Evolutionary conservation across 306 rosid species (phyloP).

Genomic region (Vicia villosa): DNA sequence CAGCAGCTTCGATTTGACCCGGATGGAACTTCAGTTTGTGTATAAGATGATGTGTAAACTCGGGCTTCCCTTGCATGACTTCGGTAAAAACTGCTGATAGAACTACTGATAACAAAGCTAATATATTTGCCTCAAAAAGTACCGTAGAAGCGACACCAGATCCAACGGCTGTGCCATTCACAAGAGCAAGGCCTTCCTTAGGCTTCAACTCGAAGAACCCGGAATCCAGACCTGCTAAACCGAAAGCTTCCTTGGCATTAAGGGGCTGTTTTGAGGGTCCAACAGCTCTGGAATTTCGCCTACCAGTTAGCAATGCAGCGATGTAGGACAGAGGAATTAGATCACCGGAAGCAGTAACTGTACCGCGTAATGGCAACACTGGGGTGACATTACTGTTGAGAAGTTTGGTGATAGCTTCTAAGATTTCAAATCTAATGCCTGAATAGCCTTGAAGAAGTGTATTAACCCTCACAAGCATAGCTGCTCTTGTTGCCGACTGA

Average conservation of each 20-base stretch:
- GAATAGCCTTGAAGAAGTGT: conserved; percentile 53
- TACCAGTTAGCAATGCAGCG: conserved; percentile 41
- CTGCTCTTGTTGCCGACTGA: conserved; percentile 49
- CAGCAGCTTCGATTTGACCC: conserved; percentile 54
- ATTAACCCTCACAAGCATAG: conserved; percentile 54
- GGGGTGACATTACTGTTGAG: conserved; percentile 51
- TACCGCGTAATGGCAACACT: conserved; percentile 48
- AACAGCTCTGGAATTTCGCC: conserved; percentile 44
- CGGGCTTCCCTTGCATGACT: conserved; percentile 51
- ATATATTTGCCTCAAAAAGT: conserved; percentile 51
- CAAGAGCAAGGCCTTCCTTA: conserved; percentile 51
- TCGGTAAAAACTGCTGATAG: conserved; percentile 47
- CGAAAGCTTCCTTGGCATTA: conserved; percentile 45
- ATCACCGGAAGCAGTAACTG: conserved; percentile 53
- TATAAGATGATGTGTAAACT: conserved; percentile 50
- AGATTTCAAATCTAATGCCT: conserved; percentile 51
- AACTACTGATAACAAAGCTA: conserved; percentile 45
- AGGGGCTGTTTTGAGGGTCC: conserved; percentile 48
- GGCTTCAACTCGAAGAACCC: conserved; percentile 51
- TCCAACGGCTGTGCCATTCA: conserved; percentile 52
- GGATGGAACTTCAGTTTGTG: conserved; percentile 54
- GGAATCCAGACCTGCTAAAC: conserved; percentile 36
- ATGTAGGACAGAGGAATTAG: conserved; percentile 53
- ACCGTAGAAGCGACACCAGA: conserved; percentile 46
- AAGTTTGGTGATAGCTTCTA: conserved; percentile 50